phyloP scores from a whole-genome alignment of 139 green algal species.

The Dunaliella sp. region DNA sequence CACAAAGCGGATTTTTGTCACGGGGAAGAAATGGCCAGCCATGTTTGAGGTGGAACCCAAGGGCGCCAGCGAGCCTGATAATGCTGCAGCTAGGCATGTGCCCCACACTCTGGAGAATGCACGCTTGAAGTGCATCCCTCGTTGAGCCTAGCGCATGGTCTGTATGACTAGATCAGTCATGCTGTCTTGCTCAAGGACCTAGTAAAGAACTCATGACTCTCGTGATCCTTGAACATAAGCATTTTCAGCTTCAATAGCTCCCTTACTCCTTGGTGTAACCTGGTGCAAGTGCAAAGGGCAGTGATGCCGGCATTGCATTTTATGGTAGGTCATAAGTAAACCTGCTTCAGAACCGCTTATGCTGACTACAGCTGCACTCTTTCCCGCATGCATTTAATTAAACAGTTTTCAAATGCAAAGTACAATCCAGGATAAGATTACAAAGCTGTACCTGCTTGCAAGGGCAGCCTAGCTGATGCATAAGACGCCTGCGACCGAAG shows the following conservation, averaged over 20 bases:
- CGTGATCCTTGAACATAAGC: no score
- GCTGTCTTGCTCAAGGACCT: not conserved
- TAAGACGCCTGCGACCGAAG: not conserved
- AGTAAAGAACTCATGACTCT: no score
- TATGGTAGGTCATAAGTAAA: no score
- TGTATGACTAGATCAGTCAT: not conserved
- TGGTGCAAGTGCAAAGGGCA: no score
- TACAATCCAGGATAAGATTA: not conserved
- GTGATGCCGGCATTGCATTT: no score
- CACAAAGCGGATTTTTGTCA: conserved; percentile 73
- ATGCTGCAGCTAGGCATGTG: not conserved
- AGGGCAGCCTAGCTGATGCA: not conserved
- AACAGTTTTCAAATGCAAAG: not conserved
- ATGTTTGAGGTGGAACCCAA: conserved; percentile 60
- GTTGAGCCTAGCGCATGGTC: not conserved
- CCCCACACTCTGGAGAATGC: not conserved
- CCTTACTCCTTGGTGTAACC: no score
- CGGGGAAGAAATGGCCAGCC: conserved; percentile 78
- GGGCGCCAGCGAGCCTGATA: not conserved
- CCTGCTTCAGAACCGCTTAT: no score
- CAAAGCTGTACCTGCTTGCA: not conserved
- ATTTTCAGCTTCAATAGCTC: no score
- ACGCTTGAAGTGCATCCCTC: not conserved
- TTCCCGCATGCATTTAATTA: no score
- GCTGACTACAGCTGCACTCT: no score